These are phyloP conservation scores for Plasmopara halstedii DNA, from an alignment of 352 stramenopile genomes.

Conservation along the genomic window DNA sequence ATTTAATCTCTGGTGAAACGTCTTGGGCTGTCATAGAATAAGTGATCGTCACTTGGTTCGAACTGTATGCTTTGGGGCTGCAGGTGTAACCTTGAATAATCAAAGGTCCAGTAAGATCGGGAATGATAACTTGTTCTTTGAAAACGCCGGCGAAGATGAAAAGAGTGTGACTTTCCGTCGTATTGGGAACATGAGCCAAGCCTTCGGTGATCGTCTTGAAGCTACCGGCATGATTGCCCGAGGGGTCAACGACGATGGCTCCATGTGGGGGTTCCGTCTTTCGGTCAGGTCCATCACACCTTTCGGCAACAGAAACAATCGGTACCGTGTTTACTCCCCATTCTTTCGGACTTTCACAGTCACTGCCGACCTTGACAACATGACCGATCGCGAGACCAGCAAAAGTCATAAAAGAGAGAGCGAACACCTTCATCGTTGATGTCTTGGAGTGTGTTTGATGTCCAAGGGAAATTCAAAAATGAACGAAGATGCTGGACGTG, in stretches of 20 bases:
- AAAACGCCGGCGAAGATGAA: slow-evolving; percentile 3
- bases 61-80: neutral
- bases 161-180: slow-evolving; percentile 1
- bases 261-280: neutral
- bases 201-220: slow-evolving; percentile 3
- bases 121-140: neutral
- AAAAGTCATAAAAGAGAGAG: too few species aligned
- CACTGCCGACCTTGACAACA: too few species aligned
- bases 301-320: neutral
- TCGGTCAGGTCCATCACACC: neutral
- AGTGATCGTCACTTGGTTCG: slow-evolving; percentile 2
- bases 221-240: slow-evolving; percentile 3
- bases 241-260: slow-evolving; percentile 8
- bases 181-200: slow-evolving; percentile 5
- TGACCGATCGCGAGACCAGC: too few species aligned
- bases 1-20: neutral
- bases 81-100: slow-evolving; percentile 2
- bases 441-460: too few species aligned
- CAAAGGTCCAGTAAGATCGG: neutral
- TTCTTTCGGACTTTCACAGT: too few species aligned
- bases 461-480: too few species aligned
- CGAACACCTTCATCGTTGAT: too few species aligned
- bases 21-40: neutral
- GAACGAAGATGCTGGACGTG: too few species aligned
- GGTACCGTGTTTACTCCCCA: too few species aligned